Base-by-base conservation (phyloP, 73 alveolate genomes). In the Paramecium primaurelia region DNA sequence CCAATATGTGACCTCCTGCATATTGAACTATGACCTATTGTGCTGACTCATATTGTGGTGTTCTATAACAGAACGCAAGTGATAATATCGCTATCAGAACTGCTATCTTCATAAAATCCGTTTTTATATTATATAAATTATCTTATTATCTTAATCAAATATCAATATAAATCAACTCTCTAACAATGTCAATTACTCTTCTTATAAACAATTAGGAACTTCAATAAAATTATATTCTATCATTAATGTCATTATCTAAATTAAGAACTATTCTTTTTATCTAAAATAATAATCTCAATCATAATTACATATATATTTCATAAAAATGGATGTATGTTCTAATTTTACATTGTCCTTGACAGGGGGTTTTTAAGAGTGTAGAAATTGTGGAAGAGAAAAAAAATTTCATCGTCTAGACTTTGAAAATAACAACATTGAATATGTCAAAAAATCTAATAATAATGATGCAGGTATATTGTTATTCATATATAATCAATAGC, bases 61-160 rank as follows among this genome's bases (percentile, higher is more conserved):
- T 75, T 37, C 88, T 75, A 40, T 75, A 75, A 22, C 68, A 34
- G 18, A 34, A 12, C 36, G 88, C 68, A 16, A 75, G 8, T 28
- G 51, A 32, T 68, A 68, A n/a, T 11, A 68, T 68, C 22, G 69
- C 69, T 54, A 54, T 18, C 69, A 54, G 69, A 54, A 54, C 69
- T 54, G 32, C 32, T 68, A 68, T 68, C 84, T 68, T 68, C 84
- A 68, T 68, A 20, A 32, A 26, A 68, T 68, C 84, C 84, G 84
- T 68, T 68, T 68, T 68, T 32, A 32, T 32, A 68, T 68, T 68
- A 68, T 68, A 68, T 68, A 32, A 68, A 68, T 68, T 68, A 68
- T 54, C 69, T 54, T 2, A 54, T 18, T 54, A 37, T 18, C 69
- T 54, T 54, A 11, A 3, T 54, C 11, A 16, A 7, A 4, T 54